Conservation (phyloP, 805 yeast species). For the Yamadazyma akitaensis region DNA sequence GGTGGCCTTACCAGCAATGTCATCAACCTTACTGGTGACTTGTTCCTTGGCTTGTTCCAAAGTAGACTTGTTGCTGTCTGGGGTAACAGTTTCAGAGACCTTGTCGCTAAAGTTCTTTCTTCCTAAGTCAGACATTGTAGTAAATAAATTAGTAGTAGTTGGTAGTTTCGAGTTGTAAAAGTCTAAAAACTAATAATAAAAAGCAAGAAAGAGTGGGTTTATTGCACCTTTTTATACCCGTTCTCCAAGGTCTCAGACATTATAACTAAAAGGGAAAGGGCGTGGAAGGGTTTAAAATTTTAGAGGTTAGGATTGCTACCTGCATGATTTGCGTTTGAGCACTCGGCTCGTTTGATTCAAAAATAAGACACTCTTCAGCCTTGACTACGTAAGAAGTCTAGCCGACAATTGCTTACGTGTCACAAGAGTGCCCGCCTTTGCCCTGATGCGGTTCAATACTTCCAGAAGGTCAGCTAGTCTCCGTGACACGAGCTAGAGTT, state of each 20-base stretch:
- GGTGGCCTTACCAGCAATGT: slow-evolving; percentile 52
- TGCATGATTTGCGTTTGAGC: slow-evolving; percentile 3
- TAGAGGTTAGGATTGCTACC: neutral
- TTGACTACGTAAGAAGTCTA: too few relatives aligned
- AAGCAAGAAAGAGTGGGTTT: neutral
- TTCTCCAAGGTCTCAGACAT: neutral
- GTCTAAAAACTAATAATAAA: neutral
- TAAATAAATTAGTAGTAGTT: neutral
- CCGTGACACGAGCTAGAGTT: too few relatives aligned
- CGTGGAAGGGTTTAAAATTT: neutral
- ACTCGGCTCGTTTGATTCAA: neutral
- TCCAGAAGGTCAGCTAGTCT: too few relatives aligned
- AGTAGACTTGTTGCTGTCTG: slow-evolving; percentile 65
- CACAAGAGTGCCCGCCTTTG: too few relatives aligned
- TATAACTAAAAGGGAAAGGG: neutral
- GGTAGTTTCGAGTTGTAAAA: too few relatives aligned
- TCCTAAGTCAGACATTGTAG: slow-evolving; percentile 46
- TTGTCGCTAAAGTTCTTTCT: slow-evolving; percentile 78
- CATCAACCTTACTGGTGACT: slow-evolving; percentile 65
- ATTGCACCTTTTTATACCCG: slow-evolving; percentile 1
- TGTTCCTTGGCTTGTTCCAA: slow-evolving; percentile 68
- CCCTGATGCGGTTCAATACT: too few relatives aligned
- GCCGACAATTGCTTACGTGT: too few relatives aligned
- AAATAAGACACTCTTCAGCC: too few relatives aligned
- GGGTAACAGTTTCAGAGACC: slow-evolving; percentile 61